A percentile compares a stretch with the other conserved stretches of the same genome.
Evolutionary conservation across 2,329 filamentous ascomycete species (phyloP).

Genomic region (Colletotrichum cereale): DNA sequence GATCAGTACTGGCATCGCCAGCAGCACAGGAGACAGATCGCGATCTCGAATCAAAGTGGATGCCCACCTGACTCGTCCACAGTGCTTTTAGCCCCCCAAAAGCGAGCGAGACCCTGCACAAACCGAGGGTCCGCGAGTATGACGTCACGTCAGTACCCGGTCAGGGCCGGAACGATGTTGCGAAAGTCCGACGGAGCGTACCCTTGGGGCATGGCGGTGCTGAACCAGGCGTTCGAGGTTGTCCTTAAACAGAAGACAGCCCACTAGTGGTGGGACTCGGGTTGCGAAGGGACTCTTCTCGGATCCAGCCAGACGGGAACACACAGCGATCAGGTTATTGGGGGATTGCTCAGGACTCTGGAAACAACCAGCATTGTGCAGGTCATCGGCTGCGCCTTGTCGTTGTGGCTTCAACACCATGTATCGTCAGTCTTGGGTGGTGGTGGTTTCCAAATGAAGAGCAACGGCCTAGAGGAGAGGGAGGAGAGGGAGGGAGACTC

Average conservation of each 20-base stretch:
- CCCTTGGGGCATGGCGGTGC: constrained; percentile 8
- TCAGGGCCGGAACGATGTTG: constrained; percentile 16
- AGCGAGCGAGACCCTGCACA: constrained; percentile 29
- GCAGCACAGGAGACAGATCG: constrained; percentile 2
- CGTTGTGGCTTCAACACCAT: neutral
- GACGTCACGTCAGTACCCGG: constrained; percentile 38
- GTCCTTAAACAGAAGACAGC: constrained; percentile 3
- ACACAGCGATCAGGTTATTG: neutral
- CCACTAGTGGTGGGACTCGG: neutral
- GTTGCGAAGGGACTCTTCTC: constrained; percentile 8
- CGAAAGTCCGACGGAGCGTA: constrained; percentile 18
- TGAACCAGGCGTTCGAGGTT: neutral
- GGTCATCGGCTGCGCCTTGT: neutral
- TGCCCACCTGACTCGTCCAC: constrained; percentile 36
- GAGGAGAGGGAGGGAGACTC: neutral
- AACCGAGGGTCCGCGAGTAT: constrained; percentile 25
- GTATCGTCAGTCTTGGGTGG: neutral
- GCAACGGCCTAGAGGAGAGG: neutral
- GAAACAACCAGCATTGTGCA: no score
- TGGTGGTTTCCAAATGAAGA: constrained; percentile 1
- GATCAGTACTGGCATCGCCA: neutral
- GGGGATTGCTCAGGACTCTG: neutral
- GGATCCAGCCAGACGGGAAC: neutral
- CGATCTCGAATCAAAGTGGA: constrained; percentile 19
- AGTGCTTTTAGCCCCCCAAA: constrained; percentile 12